Evolutionary conservation across 2,329 filamentous ascomycete genomes (phyloP), one percentile per base, ranked within the genome.

Genomic region (Elsinoe perseae): DNA sequence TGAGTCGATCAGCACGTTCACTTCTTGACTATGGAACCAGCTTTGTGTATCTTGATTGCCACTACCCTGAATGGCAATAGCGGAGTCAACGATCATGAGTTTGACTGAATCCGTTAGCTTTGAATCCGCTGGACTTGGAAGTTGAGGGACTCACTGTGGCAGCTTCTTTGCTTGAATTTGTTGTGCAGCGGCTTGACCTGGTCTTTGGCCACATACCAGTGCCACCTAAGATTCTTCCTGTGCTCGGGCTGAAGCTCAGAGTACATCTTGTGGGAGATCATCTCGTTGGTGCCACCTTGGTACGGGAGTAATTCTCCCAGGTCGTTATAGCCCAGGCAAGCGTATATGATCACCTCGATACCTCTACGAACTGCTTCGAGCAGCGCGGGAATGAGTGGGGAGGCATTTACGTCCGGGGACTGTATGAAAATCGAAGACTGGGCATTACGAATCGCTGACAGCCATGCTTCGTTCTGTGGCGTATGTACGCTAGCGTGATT

Each of bases 31-130:
- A 65, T 92, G 87, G 61, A 79, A 90, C 83, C 86, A 91, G 18
- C 79, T 83, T 69, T 92, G 87, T 1, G 87, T 90, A 63, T 92
- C 87, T 66, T 90, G 84, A 64, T 91, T 92, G 0, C 86, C 87
- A 61, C 81, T 87, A 2, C 87, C 87, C 68, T 86, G 80, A 32
- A 91, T 83, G 1, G 80, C 86, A 32, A 92, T 77, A 20, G 72
- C 72, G 42, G 79, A 80, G 66, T 92, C 87, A 1, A 81, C 82
- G 40, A 91, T 85, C 74, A 91, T 79, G 2, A 92, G 74, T 67
- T 92, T 92, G 66, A 90, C 78, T 52, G 40, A 2, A 6, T 10
- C 9, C 1, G 9, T 36, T 25, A 30, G 28, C 4, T 10, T 52
- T 12, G 21, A 4, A 32, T 18, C 27, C 16, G 20, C 4, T 14